A percentile compares a stretch with the other conserved stretches of the same genome.
These are phyloP conservation scores for Verticillium nubilum DNA, from an alignment of 2,329 filamentous ascomycete genomes.

Conservation along the genomic window DNA sequence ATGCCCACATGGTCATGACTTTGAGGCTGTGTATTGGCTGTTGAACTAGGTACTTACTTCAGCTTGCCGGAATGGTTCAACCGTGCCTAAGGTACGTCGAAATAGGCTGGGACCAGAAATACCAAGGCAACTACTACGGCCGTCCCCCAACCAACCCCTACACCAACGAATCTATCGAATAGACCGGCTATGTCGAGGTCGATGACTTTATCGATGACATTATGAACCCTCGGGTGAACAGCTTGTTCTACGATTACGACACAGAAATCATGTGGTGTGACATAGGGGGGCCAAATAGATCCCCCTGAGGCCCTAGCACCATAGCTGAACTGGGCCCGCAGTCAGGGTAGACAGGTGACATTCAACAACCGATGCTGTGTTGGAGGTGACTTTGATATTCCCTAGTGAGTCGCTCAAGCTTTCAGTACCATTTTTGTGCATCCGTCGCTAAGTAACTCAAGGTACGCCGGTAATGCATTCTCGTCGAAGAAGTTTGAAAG, in stretches of 20 bases:
- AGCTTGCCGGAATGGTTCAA: conserved; percentile 46
- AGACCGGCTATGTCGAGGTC: conserved; percentile 32
- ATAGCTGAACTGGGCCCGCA: conserved; percentile 35
- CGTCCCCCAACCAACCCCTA: conserved; percentile 36
- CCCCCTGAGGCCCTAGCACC: conserved; percentile 30
- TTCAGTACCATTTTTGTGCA: neutral
- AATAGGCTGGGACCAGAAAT: conserved; percentile 33
- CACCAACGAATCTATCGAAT: conserved; percentile 32
- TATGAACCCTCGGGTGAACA: conserved; percentile 40
- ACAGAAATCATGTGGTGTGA: conserved; percentile 48
- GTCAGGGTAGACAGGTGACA: conserved; percentile 39
- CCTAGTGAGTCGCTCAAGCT: conserved; percentile 33
- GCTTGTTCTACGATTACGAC: conserved; percentile 34
- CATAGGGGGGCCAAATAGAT: conserved; percentile 35
- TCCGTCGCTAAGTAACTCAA: neutral
- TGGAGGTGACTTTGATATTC: conserved; percentile 51
- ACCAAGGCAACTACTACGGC: neutral
- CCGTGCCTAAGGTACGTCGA: conserved; percentile 34
- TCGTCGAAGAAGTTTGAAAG: conserved; percentile 52
- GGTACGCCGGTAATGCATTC: conserved; percentile 27
- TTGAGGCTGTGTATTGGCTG: too few species aligned
- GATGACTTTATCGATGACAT: conserved; percentile 36
- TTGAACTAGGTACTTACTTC: conserved; percentile 38
- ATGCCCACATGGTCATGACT: neutral
- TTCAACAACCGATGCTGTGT: conserved; percentile 54